Base-by-base conservation (phyloP, 2,329 filamentous ascomycete genomes). In the Pseudodiploospora longispora region DNA sequence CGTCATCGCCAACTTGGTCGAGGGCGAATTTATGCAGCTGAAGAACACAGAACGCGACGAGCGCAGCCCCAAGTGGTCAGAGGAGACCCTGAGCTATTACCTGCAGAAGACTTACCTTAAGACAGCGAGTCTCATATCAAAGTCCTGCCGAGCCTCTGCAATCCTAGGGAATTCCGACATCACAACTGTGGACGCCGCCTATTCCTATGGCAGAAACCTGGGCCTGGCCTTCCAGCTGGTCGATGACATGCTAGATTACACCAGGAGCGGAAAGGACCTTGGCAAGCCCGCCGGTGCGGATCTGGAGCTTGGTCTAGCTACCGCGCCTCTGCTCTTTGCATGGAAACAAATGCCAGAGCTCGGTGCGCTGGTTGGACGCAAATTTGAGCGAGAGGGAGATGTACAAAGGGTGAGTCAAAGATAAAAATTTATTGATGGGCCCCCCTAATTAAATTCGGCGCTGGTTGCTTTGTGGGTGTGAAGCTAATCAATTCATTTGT, bases 21-120 rank as follows among this genome's bases (percentile, higher is more conserved):
- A 98, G 69, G 93, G 93, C 59, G 93, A 98, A 67, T 97, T 98
- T 71, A 98, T 98, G 93, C 93, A 98, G 71, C 73, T 98, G 56
- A 94, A 95, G 70, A 98, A 98, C 66, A 97, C 93, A 1, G 87
- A 86, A 38, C 75, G 79, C 52, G 91, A 96, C 61, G 91, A 97
- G 71, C 75, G 78, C 52, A 83, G 86, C 54, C 91, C 91, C 1
- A 70, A 76, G 7, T 97, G 86, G 78, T 93, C 85, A 2, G 87
- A 96, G 58, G 87, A 95, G 42, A 86, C 89, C 1, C 77, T 98
- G 49, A 78, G 81, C 28, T 97, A 98, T 68, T 98, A 98, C 62
- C 74, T 98, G 41, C 88, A 96, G 62, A 98, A 98, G 75, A 98
- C 93, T 29, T 98, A 98, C 60, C 77, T 98, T 54, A 98, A 98